These are phyloP conservation scores for Exophiala mesophila DNA, from an alignment of 2,329 filamentous ascomycete species.

Conservation along the genomic window DNA sequence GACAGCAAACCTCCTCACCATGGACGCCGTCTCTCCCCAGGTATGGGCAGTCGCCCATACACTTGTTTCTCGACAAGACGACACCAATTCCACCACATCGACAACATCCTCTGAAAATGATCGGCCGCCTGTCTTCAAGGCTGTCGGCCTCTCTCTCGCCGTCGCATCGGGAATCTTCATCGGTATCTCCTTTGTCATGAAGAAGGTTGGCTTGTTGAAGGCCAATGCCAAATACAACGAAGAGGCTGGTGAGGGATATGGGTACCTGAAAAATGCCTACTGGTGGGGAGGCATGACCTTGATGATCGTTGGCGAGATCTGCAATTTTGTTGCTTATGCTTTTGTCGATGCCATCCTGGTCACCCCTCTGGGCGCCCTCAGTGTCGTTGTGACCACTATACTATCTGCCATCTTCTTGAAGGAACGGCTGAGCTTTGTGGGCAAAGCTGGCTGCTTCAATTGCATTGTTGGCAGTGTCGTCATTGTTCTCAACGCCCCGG, in stretches of 20 bases:
- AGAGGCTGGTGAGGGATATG: constrained; percentile 91
- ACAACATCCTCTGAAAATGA: constrained; percentile 15
- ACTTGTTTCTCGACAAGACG: constrained; percentile 24
- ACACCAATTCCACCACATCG: constrained; percentile 19
- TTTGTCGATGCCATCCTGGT: constrained; percentile 96
- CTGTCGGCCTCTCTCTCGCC: constrained; percentile 79
- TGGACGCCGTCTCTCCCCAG: constrained; percentile 20
- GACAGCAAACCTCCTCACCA: constrained; percentile 8
- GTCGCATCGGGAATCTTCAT: constrained; percentile 88
- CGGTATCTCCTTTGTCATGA: constrained; percentile 88
- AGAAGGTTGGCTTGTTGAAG: constrained; percentile 84
- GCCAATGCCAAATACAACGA: constrained; percentile 97
- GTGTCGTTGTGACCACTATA: constrained; percentile 86
- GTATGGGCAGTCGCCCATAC: constrained; percentile 24
- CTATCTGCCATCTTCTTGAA: constrained; percentile 93
- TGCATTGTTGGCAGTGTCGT: constrained; percentile 91
- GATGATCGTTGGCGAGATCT: constrained; percentile 95
- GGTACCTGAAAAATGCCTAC: constrained; percentile 88
- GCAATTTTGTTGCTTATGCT: constrained; percentile 95
- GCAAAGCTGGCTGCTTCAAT: constrained; percentile 91
- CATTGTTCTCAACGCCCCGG: constrained; percentile 89
- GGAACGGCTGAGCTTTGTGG: constrained; percentile 89
- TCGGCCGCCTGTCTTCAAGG: constrained; percentile 66
- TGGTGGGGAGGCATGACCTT: constrained; percentile 97
- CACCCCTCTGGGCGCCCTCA: constrained; percentile 83